Percentiles rank a stretch among this genome's conserved stretches.
Conservation (phyloP, 2,329 filamentous ascomycete genomes). For the Paecilomyces formosus region DNA sequence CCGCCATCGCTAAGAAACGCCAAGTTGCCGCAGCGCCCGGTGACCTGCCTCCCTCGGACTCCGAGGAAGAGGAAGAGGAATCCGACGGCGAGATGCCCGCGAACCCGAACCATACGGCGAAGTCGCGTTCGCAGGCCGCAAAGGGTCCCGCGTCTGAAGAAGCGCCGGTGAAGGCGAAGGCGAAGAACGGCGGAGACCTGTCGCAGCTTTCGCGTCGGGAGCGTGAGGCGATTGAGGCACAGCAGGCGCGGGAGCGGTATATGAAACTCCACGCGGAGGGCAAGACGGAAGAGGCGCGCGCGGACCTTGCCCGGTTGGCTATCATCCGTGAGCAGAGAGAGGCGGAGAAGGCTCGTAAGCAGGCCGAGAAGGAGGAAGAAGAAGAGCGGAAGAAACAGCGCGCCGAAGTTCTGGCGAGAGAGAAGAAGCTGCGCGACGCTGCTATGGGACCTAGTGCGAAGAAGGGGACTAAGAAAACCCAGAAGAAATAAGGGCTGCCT, state of each 20-base stretch:
- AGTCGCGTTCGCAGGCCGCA: conserved; percentile 62
- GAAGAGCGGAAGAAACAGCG: conserved; percentile 32
- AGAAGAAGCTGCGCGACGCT: conserved; percentile 32
- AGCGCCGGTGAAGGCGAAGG: conserved; percentile 21
- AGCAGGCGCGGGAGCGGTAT: conserved; percentile 82
- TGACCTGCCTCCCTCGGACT: conserved; percentile 72
- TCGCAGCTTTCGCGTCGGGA: conserved; percentile 59
- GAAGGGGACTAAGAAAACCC: conserved; percentile 18
- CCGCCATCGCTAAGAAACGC: conserved; percentile 71
- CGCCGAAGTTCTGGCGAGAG: conserved; percentile 24
- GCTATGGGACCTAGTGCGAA: conserved; percentile 24
- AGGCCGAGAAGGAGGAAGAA: conserved; percentile 58
- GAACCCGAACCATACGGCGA: conserved; percentile 78
- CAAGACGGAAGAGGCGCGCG: conserved; percentile 92
- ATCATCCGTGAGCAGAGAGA: conserved; percentile 81
- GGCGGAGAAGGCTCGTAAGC: conserved; percentile 72
- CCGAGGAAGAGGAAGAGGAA: conserved; percentile 47
- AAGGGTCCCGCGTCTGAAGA: conserved; percentile 47
- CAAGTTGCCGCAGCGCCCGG: conserved; percentile 68
- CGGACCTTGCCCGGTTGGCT: conserved; percentile 75
- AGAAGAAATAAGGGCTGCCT: conserved; percentile 17
- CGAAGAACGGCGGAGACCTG: conserved; percentile 30
- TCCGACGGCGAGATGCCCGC: conserved; percentile 50
- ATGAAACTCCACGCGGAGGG: conserved; percentile 87
- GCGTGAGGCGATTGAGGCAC: conserved; percentile 74